Conservation (phyloP, 139 green algal species). For the Chlorella sp. region DNA sequence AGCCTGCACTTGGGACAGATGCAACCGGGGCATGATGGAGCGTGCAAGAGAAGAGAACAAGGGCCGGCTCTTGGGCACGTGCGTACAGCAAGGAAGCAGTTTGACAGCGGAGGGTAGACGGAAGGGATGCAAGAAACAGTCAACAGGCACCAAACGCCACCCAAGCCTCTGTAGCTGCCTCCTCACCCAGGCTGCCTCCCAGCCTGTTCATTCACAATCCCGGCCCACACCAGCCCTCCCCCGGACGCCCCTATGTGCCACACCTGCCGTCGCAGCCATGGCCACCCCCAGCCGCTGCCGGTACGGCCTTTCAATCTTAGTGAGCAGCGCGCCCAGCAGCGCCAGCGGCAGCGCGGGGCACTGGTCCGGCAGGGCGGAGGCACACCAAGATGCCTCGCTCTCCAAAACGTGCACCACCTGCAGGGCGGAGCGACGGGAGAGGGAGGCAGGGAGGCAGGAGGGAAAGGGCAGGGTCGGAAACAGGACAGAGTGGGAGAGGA, state of each 20-base stretch:
- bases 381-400: constrained; percentile 71
- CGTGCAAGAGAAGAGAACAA: not conserved
- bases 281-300: constrained; percentile 51
- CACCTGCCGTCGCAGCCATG: constrained; percentile 35
- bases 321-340: constrained; percentile 53
- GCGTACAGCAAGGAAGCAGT: not conserved
- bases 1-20: not conserved
- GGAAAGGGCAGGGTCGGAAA: not conserved
- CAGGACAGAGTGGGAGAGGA: no score
- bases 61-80: no score
- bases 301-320: constrained; percentile 40
- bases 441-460: not conserved
- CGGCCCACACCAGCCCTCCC: no score
- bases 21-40: not conserved
- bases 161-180: not conserved
- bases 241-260: not conserved
- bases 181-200: no score
- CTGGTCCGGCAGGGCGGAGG: constrained; percentile 54
- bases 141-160: not conserved
- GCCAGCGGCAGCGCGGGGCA: constrained; percentile 58
- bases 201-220: not conserved
- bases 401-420: constrained; percentile 57
- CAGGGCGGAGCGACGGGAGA: no score
- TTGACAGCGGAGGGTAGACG: not conserved
- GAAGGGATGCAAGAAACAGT: not conserved